Evolutionary conservation across 192 early-diverging fungal species (phyloP), one percentile per base, ranked within the genome.

Genomic region (Umbelopsis sp.): DNA sequence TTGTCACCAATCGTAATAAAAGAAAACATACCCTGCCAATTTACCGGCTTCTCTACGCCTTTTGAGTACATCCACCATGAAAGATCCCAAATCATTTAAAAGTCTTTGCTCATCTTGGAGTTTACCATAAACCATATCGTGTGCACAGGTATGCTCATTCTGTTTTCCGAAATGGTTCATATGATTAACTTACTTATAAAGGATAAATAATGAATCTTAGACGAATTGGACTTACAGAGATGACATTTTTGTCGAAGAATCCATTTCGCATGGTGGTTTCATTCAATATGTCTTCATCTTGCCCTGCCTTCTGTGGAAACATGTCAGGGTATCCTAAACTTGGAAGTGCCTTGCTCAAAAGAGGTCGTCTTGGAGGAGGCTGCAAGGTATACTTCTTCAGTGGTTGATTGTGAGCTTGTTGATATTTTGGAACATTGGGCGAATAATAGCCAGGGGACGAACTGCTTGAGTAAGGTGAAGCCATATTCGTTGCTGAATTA

Each of bases 251-350:
- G 66, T 91, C 89, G 1, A 86, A 81, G 66, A 83, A 88, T 11
- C 91, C 91, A 66, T 87, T 82, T 10, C 90, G 86, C 50, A 92
- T 87, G 49, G 85, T 87, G 49, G 75, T 78, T 67, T 87, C 85
- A 18, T 80, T 88, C 72, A 90, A 76, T 48, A 73, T 74, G 72
- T 84, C 82, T 71, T 82, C 83, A 64, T 75, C 61, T 47, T 82
- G 80, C 20, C 41, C 64, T 8, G 76, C 46, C 13, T 72, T 71
- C 25, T 86, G 85, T 2, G 89, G 88, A 66, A 86, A 88, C 52
- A 89, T 86, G 58, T 87, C 91, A 48, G 85, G 85, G 68, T 76
- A 86, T 1, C 85, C 85, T 46, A 65, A 22, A 7, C 22, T 61
- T 13, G 69, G 47, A 66, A 78, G 83, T 21, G 77, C 72, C 46